Conservation (phyloP, 805 yeast genomes). For the Lipomyces lipofer region DNA sequence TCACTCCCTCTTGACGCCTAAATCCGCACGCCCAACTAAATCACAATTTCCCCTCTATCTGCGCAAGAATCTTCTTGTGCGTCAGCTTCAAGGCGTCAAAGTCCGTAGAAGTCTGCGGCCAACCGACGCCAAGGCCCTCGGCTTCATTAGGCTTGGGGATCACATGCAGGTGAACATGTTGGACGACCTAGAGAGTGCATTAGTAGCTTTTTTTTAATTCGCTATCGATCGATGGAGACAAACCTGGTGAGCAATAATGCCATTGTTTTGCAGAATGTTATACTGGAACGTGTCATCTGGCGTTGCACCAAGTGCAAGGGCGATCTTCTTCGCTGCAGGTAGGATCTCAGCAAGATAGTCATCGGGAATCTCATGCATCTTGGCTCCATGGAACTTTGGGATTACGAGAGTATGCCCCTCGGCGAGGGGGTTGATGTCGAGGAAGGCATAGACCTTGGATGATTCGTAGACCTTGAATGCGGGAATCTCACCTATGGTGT, state of each 20-base stretch:
- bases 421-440: slow-evolving; percentile 91
- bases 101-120: slow-evolving; percentile 89
- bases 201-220: not conserved
- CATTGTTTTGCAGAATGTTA: slow-evolving; percentile 86
- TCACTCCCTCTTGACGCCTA: too few relatives aligned
- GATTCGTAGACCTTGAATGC: slow-evolving; percentile 88
- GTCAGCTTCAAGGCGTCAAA: slow-evolving; percentile 67
- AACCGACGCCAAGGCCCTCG: slow-evolving; percentile 82
- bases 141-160: slow-evolving; percentile 79
- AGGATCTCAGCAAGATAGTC: slow-evolving; percentile 82
- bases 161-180: slow-evolving; percentile 95
- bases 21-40: too few relatives aligned
- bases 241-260: slow-evolving; percentile 86
- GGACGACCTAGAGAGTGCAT: slow-evolving; percentile 54
- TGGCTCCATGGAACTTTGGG: slow-evolving; percentile 93
- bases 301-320: slow-evolving; percentile 59
- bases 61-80: slow-evolving; percentile 60
- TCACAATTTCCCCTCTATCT: slow-evolving; percentile 32
- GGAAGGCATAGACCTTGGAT: slow-evolving; percentile 70
- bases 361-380: slow-evolving; percentile 88
- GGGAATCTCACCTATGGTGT: slow-evolving; percentile 85
- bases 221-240: not conserved
- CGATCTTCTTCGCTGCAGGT: slow-evolving; percentile 85
- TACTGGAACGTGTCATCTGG: slow-evolving; percentile 68
- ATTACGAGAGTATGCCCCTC: slow-evolving; percentile 86